These are phyloP conservation scores for Shiraia sp. DNA, from an alignment of 2,329 filamentous ascomycete species.

Conservation along the genomic window DNA sequence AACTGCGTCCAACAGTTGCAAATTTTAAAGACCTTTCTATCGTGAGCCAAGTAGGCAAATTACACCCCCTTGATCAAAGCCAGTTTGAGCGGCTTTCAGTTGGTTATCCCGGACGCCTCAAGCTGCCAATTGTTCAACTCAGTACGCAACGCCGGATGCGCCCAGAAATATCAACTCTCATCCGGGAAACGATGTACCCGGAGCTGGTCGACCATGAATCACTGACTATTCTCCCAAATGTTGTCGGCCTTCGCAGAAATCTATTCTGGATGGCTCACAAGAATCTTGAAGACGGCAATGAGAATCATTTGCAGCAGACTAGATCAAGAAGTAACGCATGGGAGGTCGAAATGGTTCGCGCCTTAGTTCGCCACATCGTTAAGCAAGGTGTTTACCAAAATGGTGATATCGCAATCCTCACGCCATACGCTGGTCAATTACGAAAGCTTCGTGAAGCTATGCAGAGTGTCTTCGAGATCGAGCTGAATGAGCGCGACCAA, in stretches of 20 bases:
- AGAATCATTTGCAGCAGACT: constrained; percentile 11
- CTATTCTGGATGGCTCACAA: constrained; percentile 68
- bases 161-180: constrained; percentile 62
- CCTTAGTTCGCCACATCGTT: constrained; percentile 67
- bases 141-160: constrained; percentile 68
- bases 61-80: constrained; percentile 62
- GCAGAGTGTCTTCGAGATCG: constrained; percentile 60
- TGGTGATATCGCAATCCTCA: constrained; percentile 71
- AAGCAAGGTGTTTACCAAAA: constrained; percentile 64
- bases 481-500: constrained; percentile 65
- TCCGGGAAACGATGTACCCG: constrained; percentile 63
- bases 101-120: constrained; percentile 21
- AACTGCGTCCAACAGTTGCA: constrained; percentile 63
- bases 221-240: constrained; percentile 49
- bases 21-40: constrained; percentile 58
- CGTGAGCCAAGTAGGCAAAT: constrained; percentile 52
- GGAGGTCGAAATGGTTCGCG: constrained; percentile 66
- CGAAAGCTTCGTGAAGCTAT: constrained; percentile 55
- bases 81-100: constrained; percentile 63
- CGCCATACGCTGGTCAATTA: constrained; percentile 65
- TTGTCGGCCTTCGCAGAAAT: constrained; percentile 58
- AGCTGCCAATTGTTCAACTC: constrained; percentile 44
- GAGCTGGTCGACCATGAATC: constrained; percentile 55
- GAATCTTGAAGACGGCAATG: constrained; percentile 47
- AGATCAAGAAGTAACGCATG: constrained; percentile 60